Conservation (phyloP, 306 rosid genomes). For the Ormosia emarginata region DNA sequence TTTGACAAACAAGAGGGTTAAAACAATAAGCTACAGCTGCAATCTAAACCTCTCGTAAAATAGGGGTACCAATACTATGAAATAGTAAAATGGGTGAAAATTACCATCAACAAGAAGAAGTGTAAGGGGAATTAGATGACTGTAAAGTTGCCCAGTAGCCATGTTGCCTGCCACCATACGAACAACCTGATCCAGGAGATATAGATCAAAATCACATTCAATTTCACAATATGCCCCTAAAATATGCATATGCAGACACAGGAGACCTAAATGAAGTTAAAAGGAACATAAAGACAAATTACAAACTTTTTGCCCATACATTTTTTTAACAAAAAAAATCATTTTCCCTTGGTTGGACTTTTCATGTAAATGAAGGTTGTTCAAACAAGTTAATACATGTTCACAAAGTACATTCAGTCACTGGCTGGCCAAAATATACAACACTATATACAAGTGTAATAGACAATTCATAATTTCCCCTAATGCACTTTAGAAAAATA, state of each 20-base stretch:
- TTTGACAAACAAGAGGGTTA: background rate
- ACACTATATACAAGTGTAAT: conserved; percentile 1
- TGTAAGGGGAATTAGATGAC: conserved; percentile 77
- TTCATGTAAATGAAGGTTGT: background rate
- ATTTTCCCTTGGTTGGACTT: background rate
- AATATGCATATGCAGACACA: background rate
- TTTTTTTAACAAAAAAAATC: background rate
- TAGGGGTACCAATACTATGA: background rate
- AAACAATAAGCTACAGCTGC: background rate
- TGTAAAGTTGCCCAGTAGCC: conserved; percentile 76
- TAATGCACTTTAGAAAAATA: background rate
- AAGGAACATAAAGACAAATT: background rate
- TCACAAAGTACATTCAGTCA: no score
- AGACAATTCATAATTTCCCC: background rate
- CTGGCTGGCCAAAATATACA: conserved; percentile 14
- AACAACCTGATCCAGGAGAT: conserved; percentile 50
- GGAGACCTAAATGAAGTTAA: background rate
- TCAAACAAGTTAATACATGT: no score
- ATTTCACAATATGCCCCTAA: background rate
- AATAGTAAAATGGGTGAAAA: background rate
- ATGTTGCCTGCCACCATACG: conserved; percentile 72
- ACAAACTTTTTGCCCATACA: background rate
- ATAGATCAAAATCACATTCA: conserved; percentile 23
- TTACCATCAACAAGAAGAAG: conserved; percentile 95
- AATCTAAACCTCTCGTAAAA: background rate